Evolutionary conservation across 2,329 filamentous ascomycete genomes (phyloP).

Genomic region (Alternaria panax): DNA sequence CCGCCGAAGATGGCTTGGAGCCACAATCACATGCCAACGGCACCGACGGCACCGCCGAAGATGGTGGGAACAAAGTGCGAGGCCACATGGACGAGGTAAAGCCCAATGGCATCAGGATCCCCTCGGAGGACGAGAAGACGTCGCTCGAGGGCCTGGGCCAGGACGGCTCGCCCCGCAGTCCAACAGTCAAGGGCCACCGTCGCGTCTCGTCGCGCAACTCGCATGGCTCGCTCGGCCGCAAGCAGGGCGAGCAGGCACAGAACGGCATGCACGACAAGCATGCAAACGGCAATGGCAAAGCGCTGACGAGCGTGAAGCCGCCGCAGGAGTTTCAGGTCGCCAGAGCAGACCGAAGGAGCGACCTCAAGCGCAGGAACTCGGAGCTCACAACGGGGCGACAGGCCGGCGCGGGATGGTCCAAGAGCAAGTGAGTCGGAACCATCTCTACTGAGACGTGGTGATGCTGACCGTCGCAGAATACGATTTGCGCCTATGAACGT

Average conservation of each 20-base stretch:
- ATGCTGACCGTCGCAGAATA: conserved; percentile 60
- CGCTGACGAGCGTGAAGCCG: conserved; percentile 56
- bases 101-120: conserved; percentile 23
- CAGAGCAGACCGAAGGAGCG: conserved; percentile 36
- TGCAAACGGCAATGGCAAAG: conserved; percentile 49
- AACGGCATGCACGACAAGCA: conserved; percentile 52
- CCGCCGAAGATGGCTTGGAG: conserved; percentile 46
- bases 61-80: conserved; percentile 8
- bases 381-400: conserved; percentile 60
- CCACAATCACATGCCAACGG: conserved; percentile 33
- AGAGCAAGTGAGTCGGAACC: conserved; percentile 52
- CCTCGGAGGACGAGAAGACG: conserved; percentile 19
- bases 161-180: conserved; percentile 45
- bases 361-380: conserved; percentile 44
- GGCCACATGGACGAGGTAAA: conserved; percentile 19
- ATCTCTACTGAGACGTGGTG: neutral
- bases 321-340: conserved; percentile 45
- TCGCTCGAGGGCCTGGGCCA: conserved; percentile 43
- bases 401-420: conserved; percentile 63
- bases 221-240: conserved; percentile 39
- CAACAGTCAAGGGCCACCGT: conserved; percentile 36
- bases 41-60: conserved; percentile 23
- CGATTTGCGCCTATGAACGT: conserved; percentile 88
- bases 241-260: conserved; percentile 35
- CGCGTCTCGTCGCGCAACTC: conserved; percentile 42